phyloP scores from a whole-genome alignment of 2,329 filamentous ascomycete genomes.

The Ascochyta fabae region DNA sequence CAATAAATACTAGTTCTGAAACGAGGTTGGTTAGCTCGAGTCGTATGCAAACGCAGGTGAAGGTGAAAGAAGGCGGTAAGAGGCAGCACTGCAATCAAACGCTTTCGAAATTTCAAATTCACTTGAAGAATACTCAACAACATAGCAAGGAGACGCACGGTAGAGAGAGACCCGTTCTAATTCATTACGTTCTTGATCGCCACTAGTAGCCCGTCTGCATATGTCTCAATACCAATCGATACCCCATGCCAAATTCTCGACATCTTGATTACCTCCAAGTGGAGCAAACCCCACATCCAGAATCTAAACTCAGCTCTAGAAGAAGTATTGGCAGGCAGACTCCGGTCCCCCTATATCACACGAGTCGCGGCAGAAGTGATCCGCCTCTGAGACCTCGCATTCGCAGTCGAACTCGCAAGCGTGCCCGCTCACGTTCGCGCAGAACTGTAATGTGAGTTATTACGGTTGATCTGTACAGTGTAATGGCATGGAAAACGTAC shows the following conservation, averaged over 20 bases:
- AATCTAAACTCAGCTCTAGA: not conserved
- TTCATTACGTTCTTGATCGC: not conserved
- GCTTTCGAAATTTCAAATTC: too few relatives aligned
- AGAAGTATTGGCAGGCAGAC: not conserved
- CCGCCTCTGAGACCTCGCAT: not conserved
- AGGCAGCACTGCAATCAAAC: too few relatives aligned
- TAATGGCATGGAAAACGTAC: not conserved
- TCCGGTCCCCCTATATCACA: not conserved
- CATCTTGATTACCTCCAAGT: not conserved
- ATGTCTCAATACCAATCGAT: not conserved
- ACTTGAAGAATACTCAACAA: too few relatives aligned
- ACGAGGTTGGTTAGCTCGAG: too few relatives aligned
- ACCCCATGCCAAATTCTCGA: not conserved
- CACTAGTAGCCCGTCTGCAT: not conserved
- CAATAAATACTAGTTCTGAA: too few relatives aligned
- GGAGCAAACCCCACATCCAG: not conserved
- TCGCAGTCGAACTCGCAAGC: not conserved
- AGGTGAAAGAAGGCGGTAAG: too few relatives aligned
- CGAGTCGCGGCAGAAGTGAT: not conserved
- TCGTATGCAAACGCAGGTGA: too few relatives aligned
- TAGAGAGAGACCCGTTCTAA: too few relatives aligned
- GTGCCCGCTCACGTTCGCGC: not conserved
- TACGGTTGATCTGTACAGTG: too few relatives aligned
- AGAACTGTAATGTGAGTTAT: not conserved
- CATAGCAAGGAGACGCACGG: too few relatives aligned